Conservation (phyloP, 2,329 filamentous ascomycete genomes). For the Ophiostoma ulmi region DNA sequence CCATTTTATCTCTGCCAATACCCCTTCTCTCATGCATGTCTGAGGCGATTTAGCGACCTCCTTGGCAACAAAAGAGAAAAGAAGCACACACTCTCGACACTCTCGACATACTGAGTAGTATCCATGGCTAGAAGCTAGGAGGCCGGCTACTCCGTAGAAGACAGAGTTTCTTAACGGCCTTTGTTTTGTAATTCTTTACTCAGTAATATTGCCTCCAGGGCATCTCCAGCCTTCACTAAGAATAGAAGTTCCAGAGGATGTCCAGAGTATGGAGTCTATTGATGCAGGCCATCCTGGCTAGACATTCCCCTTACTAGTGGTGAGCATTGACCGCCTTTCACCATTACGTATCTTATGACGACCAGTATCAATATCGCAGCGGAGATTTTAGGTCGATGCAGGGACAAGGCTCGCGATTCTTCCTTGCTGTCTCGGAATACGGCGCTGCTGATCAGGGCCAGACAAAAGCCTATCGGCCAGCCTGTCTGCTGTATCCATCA, state of each 20-base stretch:
- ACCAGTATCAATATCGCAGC: neutral
- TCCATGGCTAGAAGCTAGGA: neutral
- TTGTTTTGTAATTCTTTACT: neutral
- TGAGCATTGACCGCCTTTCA: neutral
- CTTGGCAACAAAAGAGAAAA: neutral
- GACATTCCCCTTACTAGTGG: neutral
- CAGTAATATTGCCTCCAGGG: neutral
- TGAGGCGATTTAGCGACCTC: neutral
- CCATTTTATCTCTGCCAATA: neutral
- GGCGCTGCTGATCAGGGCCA: neutral
- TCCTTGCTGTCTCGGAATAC: neutral
- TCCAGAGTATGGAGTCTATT: neutral
- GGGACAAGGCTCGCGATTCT: neutral
- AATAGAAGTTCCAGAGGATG: neutral
- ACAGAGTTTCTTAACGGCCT: neutral
- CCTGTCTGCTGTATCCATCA: neutral
- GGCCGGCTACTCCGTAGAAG: neutral
- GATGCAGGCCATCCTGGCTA: neutral
- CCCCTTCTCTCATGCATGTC: constrained; percentile 2
- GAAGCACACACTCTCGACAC: neutral
- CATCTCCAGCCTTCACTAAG: neutral
- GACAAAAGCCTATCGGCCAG: neutral
- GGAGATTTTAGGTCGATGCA: neutral
- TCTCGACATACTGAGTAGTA: neutral
- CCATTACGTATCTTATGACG: neutral